Percentiles rank a stretch among this genome's conserved stretches.
phyloP scores from a whole-genome alignment of 768 basidiomycete genomes.

The Lactarius pseudohatsudake region DNA sequence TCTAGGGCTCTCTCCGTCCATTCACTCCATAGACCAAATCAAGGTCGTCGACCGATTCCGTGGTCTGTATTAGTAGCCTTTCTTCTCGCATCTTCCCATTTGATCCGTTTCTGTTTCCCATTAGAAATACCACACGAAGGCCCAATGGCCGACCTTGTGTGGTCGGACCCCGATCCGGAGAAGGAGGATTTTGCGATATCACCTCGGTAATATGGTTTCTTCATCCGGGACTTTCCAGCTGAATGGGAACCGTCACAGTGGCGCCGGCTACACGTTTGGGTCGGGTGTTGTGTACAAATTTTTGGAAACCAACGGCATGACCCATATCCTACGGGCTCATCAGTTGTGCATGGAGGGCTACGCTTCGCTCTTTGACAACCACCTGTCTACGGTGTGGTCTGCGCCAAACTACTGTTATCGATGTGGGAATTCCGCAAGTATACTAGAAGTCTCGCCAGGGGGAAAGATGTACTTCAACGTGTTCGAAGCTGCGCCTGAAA shows the following conservation, averaged over 20 bases:
- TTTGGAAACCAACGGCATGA: constrained; percentile 93
- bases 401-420: constrained; percentile 99
- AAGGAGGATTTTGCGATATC: constrained; percentile 99
- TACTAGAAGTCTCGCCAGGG: constrained; percentile 91
- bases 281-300: constrained; percentile 98
- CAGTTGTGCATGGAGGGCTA: constrained; percentile 99
- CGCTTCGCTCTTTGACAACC: constrained; percentile 93
- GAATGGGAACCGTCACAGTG: constrained; percentile 48
- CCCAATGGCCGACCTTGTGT: constrained; percentile 99
- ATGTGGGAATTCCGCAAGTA: constrained; percentile 96
- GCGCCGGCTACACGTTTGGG: constrained; percentile 98
- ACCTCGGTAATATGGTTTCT: constrained; percentile 63
- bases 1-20: constrained; percentile 91
- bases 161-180: constrained; percentile 99
- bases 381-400: constrained; percentile 96
- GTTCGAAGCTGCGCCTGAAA: constrained; percentile 98
- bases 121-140: constrained; percentile 98
- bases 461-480: constrained; percentile 93
- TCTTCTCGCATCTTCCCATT: neutral
- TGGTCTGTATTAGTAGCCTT: constrained; percentile 48
- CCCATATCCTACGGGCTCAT: constrained; percentile 95
- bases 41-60: constrained; percentile 98
- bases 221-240: constrained; percentile 26
- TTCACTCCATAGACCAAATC: constrained; percentile 99
- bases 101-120: constrained; percentile 19